Evolutionary conservation across 2,329 filamentous ascomycete species (phyloP), one percentile per base, ranked within the genome.

Genomic region (Fusarium euwallaceae): DNA sequence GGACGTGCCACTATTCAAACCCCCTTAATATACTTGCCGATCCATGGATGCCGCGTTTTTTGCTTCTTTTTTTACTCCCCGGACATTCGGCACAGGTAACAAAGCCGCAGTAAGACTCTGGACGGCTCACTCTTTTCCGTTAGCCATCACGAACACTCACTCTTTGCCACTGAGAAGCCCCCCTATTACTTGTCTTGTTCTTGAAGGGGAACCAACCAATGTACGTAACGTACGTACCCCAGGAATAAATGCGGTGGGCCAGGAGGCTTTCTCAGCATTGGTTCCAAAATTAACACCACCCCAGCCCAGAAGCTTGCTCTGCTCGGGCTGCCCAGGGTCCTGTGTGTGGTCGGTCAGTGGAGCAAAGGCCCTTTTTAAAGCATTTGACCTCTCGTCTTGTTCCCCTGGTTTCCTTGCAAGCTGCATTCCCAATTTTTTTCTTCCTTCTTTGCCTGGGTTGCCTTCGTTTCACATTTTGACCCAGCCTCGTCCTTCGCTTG

Each of bases 401-500:
- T 53, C 72, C 69, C 72, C 72, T 70, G 66, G 61, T 62, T 75
- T 75, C 72, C 45, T 67, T 67, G 36, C 29, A 56, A 11, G 32
- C 27, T 70, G 27, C 62, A 74, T 64, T 67, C 51, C 56, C 32
- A 24, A 20, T 56, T 32, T 45, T 72, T 32, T 45, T 70, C 58
- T 63, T 53, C 24, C 48, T 29, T 53, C n/a, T 48, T 48, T 17
- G 11, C 48, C 48, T 62, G 27, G 41, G 22, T 61, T 61, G 37
- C 48, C 55, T 63, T 64, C 72, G 61, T 56, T 74, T 75, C 74
- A 39, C 41, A 37, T 41, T 45, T 39, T 48, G 39, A 29, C 27
- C 61, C 72, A 73, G 67, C 67, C 36, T 59, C 36, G 45, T 68
- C 73, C 55, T 56, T 73, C 70, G 67, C 70, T 73, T 70, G 43